These are phyloP conservation scores for Fereydounia khargensis DNA, from an alignment of 1,284 basidiomycete genomes.

Conservation along the genomic window DNA sequence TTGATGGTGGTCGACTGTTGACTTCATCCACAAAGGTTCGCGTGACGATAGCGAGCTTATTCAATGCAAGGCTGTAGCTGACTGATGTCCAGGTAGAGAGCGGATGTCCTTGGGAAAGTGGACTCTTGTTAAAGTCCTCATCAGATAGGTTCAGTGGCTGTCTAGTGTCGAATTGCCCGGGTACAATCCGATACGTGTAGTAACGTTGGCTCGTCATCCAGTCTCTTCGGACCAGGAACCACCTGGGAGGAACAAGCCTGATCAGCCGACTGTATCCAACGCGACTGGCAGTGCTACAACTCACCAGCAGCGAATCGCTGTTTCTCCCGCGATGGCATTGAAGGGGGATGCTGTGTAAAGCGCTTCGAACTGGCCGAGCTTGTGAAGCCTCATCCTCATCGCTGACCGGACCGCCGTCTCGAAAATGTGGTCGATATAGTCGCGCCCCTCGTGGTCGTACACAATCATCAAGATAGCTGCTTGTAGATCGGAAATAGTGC, in stretches of 20 bases:
- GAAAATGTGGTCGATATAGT: slow-evolving; percentile 13
- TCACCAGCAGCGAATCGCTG: slow-evolving; percentile 27
- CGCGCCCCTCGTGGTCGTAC: slow-evolving; percentile 12
- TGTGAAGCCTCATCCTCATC: slow-evolving; percentile 31
- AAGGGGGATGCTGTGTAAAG: slow-evolving; percentile 3
- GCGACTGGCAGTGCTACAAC: no score
- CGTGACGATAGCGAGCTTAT: slow-evolving; percentile 21
- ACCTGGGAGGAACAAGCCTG: no score
- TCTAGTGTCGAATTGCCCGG: slow-evolving; percentile 19
- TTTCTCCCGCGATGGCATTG: slow-evolving; percentile 11
- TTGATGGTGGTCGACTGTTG: slow-evolving; percentile 10
- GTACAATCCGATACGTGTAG: slow-evolving; percentile 18
- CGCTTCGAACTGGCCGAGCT: slow-evolving; percentile 10
- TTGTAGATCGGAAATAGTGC: slow-evolving; percentile 14
- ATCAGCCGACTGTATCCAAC: no score
- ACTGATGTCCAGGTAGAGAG: slow-evolving; percentile 25
- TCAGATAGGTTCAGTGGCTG: slow-evolving; percentile 25
- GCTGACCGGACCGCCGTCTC: slow-evolving; percentile 23
- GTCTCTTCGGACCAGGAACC: slow-evolving; percentile 21
- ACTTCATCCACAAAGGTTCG: slow-evolving; percentile 23
- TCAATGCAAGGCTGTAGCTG: slow-evolving; percentile 19
- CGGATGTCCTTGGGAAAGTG: slow-evolving; percentile 13
- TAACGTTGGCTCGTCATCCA: slow-evolving; percentile 18
- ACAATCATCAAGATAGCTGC: slow-evolving; percentile 17
- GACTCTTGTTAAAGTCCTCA: slow-evolving; percentile 12